A percentile compares a stretch with the other conserved stretches of the same genome.
These are phyloP conservation scores for Sechiopsis laciniata DNA, from an alignment of 306 rosid species.

Conservation along the genomic window DNA sequence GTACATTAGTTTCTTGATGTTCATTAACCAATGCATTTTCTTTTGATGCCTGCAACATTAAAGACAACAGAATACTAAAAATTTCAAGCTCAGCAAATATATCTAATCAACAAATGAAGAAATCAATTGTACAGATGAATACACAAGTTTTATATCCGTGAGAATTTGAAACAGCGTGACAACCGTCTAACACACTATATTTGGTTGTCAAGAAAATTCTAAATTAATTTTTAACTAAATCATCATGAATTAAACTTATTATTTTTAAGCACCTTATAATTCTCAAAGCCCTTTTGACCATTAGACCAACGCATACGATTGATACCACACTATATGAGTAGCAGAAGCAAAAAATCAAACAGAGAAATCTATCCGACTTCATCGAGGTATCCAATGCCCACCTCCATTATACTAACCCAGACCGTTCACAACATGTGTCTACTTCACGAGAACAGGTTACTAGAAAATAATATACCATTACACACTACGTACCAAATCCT, in stretches of 20 bases:
- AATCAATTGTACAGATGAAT: too few species aligned
- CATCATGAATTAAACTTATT: too few species aligned
- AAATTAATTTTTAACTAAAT: too few species aligned
- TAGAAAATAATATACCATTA: not conserved
- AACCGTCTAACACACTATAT: too few species aligned
- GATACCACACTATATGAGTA: too few species aligned
- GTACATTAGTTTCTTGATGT: constrained; percentile 28
- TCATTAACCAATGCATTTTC: constrained; percentile 29
- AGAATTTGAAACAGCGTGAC: too few species aligned
- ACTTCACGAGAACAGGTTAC: not conserved
- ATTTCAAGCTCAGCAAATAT: not conserved
- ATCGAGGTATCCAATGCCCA: not conserved
- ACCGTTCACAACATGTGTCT: not conserved
- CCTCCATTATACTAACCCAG: not conserved
- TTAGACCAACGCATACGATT: too few species aligned
- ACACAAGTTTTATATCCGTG: too few species aligned
- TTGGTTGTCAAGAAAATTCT: too few species aligned
- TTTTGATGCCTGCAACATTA: constrained; percentile 33
- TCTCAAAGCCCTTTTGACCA: too few species aligned
- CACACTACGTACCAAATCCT: not conserved
- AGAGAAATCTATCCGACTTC: not conserved
- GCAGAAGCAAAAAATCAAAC: not conserved
- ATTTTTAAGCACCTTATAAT: too few species aligned
- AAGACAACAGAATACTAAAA: not conserved
- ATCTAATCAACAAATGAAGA: too few species aligned